phyloP scores from a whole-genome alignment of 2,329 filamentous ascomycete species.

The Ascochyta pisi region DNA sequence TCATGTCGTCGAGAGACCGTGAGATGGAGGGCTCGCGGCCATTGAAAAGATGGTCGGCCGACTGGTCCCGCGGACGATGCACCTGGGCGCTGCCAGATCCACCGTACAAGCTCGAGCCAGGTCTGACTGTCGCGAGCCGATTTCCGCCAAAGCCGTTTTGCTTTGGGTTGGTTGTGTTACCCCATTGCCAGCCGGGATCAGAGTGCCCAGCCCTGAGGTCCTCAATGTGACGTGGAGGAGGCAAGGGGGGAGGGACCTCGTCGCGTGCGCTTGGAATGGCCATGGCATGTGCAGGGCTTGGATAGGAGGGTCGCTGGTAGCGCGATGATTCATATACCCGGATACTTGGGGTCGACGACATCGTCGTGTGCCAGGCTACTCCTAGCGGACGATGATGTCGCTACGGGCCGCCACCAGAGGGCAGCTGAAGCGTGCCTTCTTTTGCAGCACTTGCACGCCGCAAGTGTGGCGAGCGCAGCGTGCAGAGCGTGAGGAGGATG shows the following conservation, averaged over 20 bases:
- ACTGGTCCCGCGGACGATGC: slow-evolving; percentile 32
- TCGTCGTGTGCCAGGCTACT: slow-evolving; percentile 33
- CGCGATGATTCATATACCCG: slow-evolving; percentile 52
- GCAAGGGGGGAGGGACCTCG: slow-evolving; percentile 67
- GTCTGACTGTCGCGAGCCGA: slow-evolving; percentile 54
- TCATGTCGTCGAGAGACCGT: slow-evolving; percentile 46
- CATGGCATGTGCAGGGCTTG: slow-evolving; percentile 59
- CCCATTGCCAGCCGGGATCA: slow-evolving; percentile 69
- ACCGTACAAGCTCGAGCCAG: slow-evolving; percentile 56
- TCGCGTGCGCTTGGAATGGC: slow-evolving; percentile 66
- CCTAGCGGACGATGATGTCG: slow-evolving; percentile 21
- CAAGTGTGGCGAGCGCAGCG: slow-evolving; percentile 38
- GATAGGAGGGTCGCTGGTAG: slow-evolving; percentile 46
- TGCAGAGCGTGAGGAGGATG: slow-evolving; percentile 19
- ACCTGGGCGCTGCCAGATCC: slow-evolving; percentile 30
- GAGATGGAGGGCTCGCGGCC: slow-evolving; percentile 52
- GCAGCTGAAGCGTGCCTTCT: slow-evolving; percentile 44
- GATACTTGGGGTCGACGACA: slow-evolving; percentile 50
- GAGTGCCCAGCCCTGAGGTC: slow-evolving; percentile 63
- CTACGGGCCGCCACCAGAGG: slow-evolving; percentile 39
- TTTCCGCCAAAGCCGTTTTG: slow-evolving; percentile 56
- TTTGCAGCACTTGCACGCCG: slow-evolving; percentile 29
- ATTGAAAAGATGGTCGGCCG: slow-evolving; percentile 40
- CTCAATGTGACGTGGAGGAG: slow-evolving; percentile 66
- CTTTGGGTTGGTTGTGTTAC: slow-evolving; percentile 63